phyloP scores from a whole-genome alignment of 305 asterid genomes.

The Stenogyne calaminthoides region DNA sequence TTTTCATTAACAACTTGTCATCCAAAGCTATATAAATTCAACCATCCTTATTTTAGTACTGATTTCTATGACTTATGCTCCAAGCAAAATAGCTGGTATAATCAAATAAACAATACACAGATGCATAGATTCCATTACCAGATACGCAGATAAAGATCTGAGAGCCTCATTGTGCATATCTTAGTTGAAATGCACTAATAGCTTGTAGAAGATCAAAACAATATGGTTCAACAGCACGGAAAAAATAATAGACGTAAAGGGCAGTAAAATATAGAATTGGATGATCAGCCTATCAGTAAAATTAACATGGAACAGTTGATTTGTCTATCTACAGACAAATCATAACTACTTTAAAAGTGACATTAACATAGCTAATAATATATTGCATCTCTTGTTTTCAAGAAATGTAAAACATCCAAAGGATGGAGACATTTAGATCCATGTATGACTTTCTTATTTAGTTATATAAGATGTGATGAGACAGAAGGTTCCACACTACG shows the following conservation, averaged over 20 bases:
- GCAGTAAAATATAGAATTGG: neutral
- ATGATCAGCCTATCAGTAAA: neutral
- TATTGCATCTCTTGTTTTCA: neutral
- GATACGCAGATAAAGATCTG: neutral
- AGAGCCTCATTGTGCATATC: neutral
- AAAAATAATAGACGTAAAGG: neutral
- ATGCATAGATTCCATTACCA: neutral
- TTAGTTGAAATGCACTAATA: neutral
- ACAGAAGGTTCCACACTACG: neutral
- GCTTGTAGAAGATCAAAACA: neutral
- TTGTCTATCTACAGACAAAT: conserved; percentile 9
- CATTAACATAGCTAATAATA: neutral
- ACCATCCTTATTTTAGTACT: conserved; percentile 6
- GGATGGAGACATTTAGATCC: conserved; percentile 8
- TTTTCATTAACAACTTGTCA: neutral
- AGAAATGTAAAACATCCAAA: neutral
- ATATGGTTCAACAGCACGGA: neutral
- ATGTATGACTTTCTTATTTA: neutral
- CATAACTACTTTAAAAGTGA: no score
- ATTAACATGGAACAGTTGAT: neutral
- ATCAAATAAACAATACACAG: no score
- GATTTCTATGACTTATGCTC: neutral
- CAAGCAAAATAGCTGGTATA: neutral
- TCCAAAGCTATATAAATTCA: conserved; percentile 6
- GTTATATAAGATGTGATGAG: neutral